Percentiles rank a stretch among this genome's conserved stretches.
phyloP scores from a whole-genome alignment of 2,329 filamentous ascomycete species.

The Lojkania enalia region DNA sequence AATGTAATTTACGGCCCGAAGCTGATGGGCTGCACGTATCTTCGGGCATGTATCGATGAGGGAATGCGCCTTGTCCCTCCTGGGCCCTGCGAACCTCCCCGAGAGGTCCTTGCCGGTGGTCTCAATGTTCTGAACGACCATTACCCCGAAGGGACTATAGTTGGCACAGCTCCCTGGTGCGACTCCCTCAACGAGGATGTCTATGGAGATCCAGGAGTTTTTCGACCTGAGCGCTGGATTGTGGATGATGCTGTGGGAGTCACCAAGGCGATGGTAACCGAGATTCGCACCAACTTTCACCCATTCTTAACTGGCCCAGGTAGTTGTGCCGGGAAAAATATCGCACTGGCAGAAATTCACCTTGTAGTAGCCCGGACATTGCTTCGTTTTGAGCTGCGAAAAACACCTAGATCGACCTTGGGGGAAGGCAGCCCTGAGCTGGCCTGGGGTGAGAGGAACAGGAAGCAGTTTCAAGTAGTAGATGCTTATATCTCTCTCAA shows the following conservation, averaged over 20 bases:
- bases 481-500: slow-evolving; percentile 21
- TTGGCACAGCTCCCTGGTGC: slow-evolving; percentile 23
- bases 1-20: slow-evolving; percentile 15
- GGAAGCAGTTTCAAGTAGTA: slow-evolving; percentile 7
- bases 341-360: slow-evolving; percentile 21
- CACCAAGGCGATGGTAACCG: slow-evolving; percentile 6
- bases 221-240: slow-evolving; percentile 28
- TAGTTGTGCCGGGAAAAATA: slow-evolving; percentile 27
- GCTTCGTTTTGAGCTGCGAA: slow-evolving; percentile 18
- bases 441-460: slow-evolving; percentile 9
- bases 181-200: slow-evolving; percentile 21
- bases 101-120: slow-evolving; percentile 23
- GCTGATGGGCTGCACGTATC: slow-evolving; percentile 16
- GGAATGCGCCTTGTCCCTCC: slow-evolving; percentile 20
- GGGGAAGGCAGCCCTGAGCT: slow-evolving; percentile 7
- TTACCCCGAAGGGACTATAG: slow-evolving; percentile 22
- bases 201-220: slow-evolving; percentile 20
- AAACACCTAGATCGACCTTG: slow-evolving; percentile 2
- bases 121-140: slow-evolving; percentile 16
- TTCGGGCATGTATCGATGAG: slow-evolving; percentile 21
- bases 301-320: slow-evolving; percentile 25
- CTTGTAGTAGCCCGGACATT: slow-evolving; percentile 19
- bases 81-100: slow-evolving; percentile 17
- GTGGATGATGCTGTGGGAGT: neutral
- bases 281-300: slow-evolving; percentile 5